Evolutionary conservation across 2,329 filamentous ascomycete genomes (phyloP), one percentile per base, ranked within the genome.

Genomic region (Elsinoe australis): DNA sequence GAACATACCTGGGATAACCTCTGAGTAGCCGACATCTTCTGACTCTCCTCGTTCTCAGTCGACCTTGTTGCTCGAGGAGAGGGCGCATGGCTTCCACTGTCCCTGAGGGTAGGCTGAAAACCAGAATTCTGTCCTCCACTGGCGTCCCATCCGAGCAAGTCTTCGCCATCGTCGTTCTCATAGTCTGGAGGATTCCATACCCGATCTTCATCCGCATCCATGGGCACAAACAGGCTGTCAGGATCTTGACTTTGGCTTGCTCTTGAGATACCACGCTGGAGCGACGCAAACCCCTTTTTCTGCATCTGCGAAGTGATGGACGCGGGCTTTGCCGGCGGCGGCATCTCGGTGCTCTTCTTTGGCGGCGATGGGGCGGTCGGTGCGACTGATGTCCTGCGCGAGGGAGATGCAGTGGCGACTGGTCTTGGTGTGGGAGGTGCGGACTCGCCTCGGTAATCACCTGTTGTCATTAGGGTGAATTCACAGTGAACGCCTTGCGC

Each of bases 391-490:
- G 35, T 19, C 24, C 35, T 32, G 2, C 32, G 46, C 1, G 51
- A 48, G 6, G 22, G 47, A 4, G 70, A 65, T 4, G 62, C 57
- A 12, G 49, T 45, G n/a, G 34, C 18, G 7, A 47, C 45, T 39
- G 45, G 53, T 32, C 53, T 57, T 12, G 53, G 58, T 33, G 57
- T 56, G n/a, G 53, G 59, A 4, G 70, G 64, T 4, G 62, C 56
- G 14, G 33, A 19, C 12, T 36, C 45, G 12, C 63, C 68, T 21
- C 61, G 66, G 54, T 69, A 67, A 47, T 87, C 83, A 10, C 85
- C 85, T 6, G 84, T 79, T 1, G 85, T 90, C 84, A 88, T 89
- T 52, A 90, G 74, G 34, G 87, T 83, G 56, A 88, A 89, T 54
- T 89, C 82, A 63, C 81, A 86, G 29, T 77, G 67, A 24, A 89